Conservation (phyloP, 371 early-diverging fungal species). For the Synchytrium microbalum region DNA sequence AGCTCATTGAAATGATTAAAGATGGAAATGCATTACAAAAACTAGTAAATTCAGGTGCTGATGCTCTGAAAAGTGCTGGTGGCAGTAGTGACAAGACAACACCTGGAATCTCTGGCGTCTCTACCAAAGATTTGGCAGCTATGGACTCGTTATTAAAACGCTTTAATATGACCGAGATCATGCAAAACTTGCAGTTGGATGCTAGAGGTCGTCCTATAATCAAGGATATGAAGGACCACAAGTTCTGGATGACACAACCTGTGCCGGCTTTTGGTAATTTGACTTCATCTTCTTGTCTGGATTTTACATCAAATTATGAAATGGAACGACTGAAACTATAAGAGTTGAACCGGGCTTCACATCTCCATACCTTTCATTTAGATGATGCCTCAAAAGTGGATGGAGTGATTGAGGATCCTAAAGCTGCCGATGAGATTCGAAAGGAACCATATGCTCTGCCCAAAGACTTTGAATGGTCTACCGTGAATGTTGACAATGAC, state of each 20-base stretch:
- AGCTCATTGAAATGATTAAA: not conserved
- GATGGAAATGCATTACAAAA: not conserved
- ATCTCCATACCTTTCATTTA: too few relatives aligned
- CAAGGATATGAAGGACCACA: conserved; percentile 45
- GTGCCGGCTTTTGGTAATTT: conserved; percentile 55
- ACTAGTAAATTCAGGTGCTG: not conserved
- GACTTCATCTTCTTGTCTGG: too few relatives aligned
- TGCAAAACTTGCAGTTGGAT: not conserved
- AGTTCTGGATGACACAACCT: conserved; percentile 96
- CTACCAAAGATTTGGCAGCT: not conserved
- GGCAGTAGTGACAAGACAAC: not conserved
- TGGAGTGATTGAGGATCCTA: conserved; percentile 77
- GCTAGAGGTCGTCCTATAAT: not conserved
- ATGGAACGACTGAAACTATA: too few relatives aligned
- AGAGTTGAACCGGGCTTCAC: too few relatives aligned
- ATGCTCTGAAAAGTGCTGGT: not conserved
- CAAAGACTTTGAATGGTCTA: conserved; percentile 81
- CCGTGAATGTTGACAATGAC: conserved; percentile 72
- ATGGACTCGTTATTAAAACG: not conserved
- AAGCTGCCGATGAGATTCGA: conserved; percentile 67
- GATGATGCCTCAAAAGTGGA: conserved; percentile 60
- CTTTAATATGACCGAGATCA: not conserved
- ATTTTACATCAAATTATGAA: too few relatives aligned
- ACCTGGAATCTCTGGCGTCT: not conserved
- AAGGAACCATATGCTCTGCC: conserved; percentile 79